Base-by-base conservation (phyloP, 768 basidiomycete species). In the Hygrophorus russula region DNA sequence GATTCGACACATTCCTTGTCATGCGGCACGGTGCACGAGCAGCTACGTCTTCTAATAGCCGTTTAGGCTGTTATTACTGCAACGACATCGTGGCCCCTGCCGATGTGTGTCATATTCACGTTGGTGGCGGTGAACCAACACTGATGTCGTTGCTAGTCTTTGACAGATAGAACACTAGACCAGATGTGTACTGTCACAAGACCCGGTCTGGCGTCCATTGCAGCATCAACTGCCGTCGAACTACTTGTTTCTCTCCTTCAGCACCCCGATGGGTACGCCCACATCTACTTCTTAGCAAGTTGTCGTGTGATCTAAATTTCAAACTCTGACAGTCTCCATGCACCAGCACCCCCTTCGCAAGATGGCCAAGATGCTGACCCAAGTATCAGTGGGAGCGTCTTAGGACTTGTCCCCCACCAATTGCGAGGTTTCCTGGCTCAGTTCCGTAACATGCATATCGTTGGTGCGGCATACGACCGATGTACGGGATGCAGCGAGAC, bases 161-260 rank as follows among this genome's bases (percentile, higher is more conserved):
- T 71, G 73, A 84, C 86, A 0, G 94, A 98, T 58, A 74, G 92
- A 33, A 94, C 93, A 3, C 74, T 98, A 11, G 96, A 98, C 59
- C 94, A 98, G 59, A 97, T 97, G 94, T 99, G 96, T 58, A 98
- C 96, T 0, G 96, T 99, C 24, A 97, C 94, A 0, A 70, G 96
- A 15, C 96, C 96, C 0, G 94, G 94, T 0, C 71, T 98, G 1
- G 96, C 94, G 0, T 78, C 90, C 0, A 90, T 97, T 41, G 96
- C 96, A 0, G 78, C 86, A 1, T 82, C 93, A 0, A 86, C 84
- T 0, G 92, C 91, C 0, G 94, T 97, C 1, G 96, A 99, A 58
- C 69, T 99, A 7, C 74, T 98, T 17, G 80, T 88, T 1, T 87
- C 90, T 0, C 62, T 96, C 2, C 52, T 97, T 6, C 93, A 97